phyloP scores from a whole-genome alignment of 441 rosid genomes.

The Biscutella laevigata region DNA sequence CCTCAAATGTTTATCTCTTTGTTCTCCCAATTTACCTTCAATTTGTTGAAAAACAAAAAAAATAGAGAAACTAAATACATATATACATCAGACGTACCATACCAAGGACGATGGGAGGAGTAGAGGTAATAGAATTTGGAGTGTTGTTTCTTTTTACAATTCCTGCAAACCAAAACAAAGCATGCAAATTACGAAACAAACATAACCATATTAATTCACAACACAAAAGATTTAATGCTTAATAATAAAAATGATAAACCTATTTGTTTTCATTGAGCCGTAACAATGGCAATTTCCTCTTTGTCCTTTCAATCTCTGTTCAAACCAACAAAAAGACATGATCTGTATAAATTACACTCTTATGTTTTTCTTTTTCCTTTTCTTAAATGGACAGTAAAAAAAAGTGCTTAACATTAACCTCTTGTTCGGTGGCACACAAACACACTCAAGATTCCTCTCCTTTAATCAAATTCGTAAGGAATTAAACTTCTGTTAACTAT shows the following conservation, averaged over 20 bases:
- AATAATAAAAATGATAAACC: background rate
- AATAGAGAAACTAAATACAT: background rate
- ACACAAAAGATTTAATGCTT: background rate
- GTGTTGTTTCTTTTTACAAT: background rate
- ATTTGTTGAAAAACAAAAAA: background rate
- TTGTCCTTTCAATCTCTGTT: conserved; percentile 10
- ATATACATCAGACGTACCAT: conserved; percentile 11
- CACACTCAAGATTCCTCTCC: background rate
- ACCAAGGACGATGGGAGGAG: background rate
- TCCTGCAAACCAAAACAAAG: conserved; percentile 18
- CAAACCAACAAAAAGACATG: conserved; percentile 12
- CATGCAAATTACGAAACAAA: background rate
- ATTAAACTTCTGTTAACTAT: background rate
- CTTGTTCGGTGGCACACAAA: background rate
- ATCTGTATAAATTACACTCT: background rate
- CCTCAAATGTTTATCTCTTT: no score
- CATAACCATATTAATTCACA: background rate
- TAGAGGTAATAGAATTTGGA: background rate
- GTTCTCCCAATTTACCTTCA: no score
- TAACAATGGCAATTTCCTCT: background rate
- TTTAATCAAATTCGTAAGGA: background rate
- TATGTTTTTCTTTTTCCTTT: background rate
- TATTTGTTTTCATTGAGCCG: conserved; percentile 11
- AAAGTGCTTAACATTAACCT: background rate
- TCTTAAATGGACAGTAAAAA: background rate